These are phyloP conservation scores for Populus deltoides DNA, from an alignment of 345 rosid genomes.

Conservation along the genomic window DNA sequence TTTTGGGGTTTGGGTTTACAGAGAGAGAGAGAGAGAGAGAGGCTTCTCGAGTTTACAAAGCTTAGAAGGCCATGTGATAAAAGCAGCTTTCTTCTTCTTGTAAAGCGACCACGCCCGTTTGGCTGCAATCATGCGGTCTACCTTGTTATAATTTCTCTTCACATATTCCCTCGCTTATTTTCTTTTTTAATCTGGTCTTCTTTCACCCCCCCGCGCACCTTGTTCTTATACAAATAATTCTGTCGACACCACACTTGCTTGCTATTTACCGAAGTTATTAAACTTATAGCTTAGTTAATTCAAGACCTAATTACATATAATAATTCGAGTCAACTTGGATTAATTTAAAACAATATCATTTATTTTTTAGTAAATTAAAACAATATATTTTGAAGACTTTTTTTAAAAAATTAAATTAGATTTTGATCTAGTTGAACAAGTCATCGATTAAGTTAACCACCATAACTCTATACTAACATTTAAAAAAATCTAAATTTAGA, in stretches of 20 bases:
- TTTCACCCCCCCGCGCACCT: slow-evolving; percentile 22
- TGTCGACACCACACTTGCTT: not conserved
- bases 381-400: too few species aligned
- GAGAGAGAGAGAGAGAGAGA: not conserved
- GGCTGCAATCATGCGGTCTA: slow-evolving; percentile 80
- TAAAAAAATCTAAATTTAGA: rapidly evolving
- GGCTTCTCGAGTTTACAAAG: slow-evolving; percentile 21
- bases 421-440: rapidly evolving
- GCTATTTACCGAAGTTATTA: slow-evolving; percentile 2
- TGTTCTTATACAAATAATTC: slow-evolving; percentile 16
- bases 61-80: slow-evolving; percentile 61
- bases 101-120: slow-evolving; percentile 92
- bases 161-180: slow-evolving; percentile 7
- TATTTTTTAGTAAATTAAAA: too few species aligned
- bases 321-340: too few species aligned
- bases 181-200: not conserved
- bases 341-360: too few species aligned
- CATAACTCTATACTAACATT: too few species aligned
- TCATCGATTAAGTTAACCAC: too few species aligned
- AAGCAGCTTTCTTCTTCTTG: slow-evolving; percentile 59
- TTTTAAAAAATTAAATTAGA: too few species aligned
- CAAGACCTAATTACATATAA: too few species aligned
- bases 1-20: slow-evolving; percentile 22
- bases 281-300: too few species aligned
- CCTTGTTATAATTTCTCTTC: slow-evolving; percentile 43